Conservation (phyloP, 2,329 filamentous ascomycete genomes). For the Colletotrichum simmondsii region DNA sequence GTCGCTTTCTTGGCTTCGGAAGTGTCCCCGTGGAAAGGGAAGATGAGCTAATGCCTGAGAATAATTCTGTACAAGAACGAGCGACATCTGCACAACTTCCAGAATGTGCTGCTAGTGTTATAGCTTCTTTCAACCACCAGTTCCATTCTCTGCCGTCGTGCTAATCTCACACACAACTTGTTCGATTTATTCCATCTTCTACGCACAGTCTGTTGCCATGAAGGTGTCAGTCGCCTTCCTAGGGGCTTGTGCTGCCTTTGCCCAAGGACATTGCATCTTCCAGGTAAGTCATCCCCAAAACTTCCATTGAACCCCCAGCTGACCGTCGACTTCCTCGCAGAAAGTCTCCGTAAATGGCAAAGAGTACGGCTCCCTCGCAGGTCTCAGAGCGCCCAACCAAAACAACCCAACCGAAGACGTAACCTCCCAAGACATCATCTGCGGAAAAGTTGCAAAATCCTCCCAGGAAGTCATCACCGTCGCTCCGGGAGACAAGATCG, state of each 20-base stretch:
- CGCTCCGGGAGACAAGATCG: conserved; percentile 61
- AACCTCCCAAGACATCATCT: conserved; percentile 59
- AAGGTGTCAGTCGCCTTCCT: background rate
- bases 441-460: conserved; percentile 55
- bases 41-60: background rate
- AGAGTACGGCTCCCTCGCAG: conserved; percentile 28
- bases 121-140: background rate
- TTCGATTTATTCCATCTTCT: background rate
- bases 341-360: conserved; percentile 33
- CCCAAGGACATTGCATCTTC: conserved; percentile 26
- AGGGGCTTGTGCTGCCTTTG: background rate
- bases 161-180: background rate
- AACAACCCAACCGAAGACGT: conserved; percentile 66
- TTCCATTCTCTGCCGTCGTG: background rate
- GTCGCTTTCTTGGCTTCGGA: background rate
- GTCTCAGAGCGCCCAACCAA: conserved; percentile 37
- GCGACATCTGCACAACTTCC: background rate
- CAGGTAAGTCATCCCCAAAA: background rate
- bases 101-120: background rate
- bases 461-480: conserved; percentile 58
- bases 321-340: background rate
- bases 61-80: background rate
- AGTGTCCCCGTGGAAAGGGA: background rate
- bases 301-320: background rate
- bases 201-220: background rate